A percentile compares a stretch with the other conserved stretches of the same genome.
Evolutionary conservation across 768 basidiomycete species (phyloP).

Genomic region (Tylopilus felleus): DNA sequence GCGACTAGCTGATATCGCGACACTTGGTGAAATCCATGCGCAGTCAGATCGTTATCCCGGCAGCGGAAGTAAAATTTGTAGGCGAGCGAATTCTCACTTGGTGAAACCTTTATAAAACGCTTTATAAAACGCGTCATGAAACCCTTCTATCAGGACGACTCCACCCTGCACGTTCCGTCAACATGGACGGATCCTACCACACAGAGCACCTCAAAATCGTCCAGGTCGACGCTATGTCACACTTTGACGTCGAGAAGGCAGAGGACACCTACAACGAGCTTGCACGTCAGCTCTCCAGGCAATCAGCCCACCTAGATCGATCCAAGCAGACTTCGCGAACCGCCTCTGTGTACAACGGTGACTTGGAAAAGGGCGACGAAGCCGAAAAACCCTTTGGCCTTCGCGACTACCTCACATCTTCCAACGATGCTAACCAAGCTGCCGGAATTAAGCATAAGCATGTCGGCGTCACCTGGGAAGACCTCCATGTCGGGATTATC

Average conservation of each 20-base stretch:
- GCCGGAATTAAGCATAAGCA: slow-evolving; percentile 73
- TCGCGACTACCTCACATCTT: slow-evolving; percentile 62
- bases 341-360: slow-evolving; percentile 28
- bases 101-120: not conserved
- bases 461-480: slow-evolving; percentile 73
- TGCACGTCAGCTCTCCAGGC: slow-evolving; percentile 35
- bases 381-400: slow-evolving; percentile 50
- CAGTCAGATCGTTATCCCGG: not conserved
- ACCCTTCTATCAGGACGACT: not conserved
- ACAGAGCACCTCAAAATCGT: slow-evolving; percentile 18
- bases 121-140: slow-evolving; percentile 14
- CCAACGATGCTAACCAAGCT: slow-evolving; percentile 59
- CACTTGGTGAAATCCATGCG: not conserved
- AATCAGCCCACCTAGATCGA: slow-evolving; percentile 4
- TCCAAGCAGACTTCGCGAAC: slow-evolving; percentile 23
- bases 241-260: slow-evolving; percentile 50
- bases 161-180: not conserved
- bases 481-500: slow-evolving; percentile 57
- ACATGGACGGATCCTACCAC: slow-evolving; percentile 5
- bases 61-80: slow-evolving; percentile 8
- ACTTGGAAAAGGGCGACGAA: slow-evolving; percentile 41
- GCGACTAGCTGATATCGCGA: not conserved
- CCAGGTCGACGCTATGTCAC: slow-evolving; percentile 25
- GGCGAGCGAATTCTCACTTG: slow-evolving; percentile 5
- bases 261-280: slow-evolving; percentile 56